These are phyloP conservation scores for Cryptococcus sp. DNA, from an alignment of 1,284 basidiomycete genomes.

Conservation along the genomic window DNA sequence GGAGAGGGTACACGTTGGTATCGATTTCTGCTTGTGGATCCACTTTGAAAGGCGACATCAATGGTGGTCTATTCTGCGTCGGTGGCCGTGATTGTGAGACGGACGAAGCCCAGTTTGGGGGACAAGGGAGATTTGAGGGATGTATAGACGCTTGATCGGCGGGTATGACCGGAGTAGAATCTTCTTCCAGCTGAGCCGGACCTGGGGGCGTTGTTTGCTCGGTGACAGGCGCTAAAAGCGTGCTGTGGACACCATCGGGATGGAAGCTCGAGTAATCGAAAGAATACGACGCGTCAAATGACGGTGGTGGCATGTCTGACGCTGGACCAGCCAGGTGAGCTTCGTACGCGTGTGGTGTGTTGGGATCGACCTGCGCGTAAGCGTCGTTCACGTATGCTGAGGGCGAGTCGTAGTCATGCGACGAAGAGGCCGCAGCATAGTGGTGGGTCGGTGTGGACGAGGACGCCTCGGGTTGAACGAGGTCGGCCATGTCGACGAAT, in stretches of 20 bases:
- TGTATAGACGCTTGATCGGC: constrained; percentile 11
- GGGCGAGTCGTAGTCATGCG: constrained; percentile 23
- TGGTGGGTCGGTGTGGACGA: constrained; percentile 12
- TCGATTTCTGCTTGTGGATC: constrained; percentile 1
- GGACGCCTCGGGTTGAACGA: constrained; percentile 4
- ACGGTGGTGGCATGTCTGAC: constrained; percentile 7
- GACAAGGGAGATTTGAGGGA: constrained; percentile 12
- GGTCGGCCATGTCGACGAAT: too few relatives aligned
- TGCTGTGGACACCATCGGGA: neutral
- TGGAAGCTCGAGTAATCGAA: constrained; percentile 11
- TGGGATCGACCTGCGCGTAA: constrained; percentile 13
- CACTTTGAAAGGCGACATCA: constrained; percentile 19
- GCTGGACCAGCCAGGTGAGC: neutral
- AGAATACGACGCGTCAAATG: constrained; percentile 13
- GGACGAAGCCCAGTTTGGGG: constrained; percentile 1
- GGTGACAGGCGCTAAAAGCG: constrained; percentile 5
- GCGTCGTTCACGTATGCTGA: constrained; percentile 23
- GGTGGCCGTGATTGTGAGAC: constrained; percentile 6
- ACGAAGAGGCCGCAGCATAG: constrained; percentile 1
- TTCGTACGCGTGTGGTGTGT: constrained; percentile 14
- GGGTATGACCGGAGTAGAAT: constrained; percentile 16
- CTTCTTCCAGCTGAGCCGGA: constrained; percentile 12
- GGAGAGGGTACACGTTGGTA: constrained; percentile 11
- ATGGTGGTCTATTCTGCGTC: constrained; percentile 9
- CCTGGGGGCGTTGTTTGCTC: constrained; percentile 16